Conservation (phyloP, 2,329 filamentous ascomycete genomes). For the Reticulascus tulasneorum region DNA sequence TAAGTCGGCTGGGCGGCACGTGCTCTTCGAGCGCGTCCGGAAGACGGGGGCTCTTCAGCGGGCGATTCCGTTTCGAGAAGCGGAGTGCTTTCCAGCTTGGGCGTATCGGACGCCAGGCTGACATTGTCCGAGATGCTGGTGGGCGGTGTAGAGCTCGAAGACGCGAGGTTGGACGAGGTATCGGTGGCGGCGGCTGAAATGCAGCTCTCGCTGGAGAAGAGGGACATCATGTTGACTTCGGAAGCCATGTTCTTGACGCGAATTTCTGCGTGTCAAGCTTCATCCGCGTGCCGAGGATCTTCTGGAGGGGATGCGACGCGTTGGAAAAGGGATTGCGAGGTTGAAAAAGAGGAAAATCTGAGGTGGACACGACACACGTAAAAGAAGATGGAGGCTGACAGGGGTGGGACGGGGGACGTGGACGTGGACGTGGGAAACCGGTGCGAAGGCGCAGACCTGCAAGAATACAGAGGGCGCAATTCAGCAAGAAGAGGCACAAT, state of each 20-base stretch:
- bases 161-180: slow-evolving; percentile 49
- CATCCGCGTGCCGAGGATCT: not conserved
- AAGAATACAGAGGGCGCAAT: too few species aligned
- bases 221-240: slow-evolving; percentile 25
- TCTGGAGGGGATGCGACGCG: slow-evolving; percentile 11
- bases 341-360: slow-evolving; percentile 5
- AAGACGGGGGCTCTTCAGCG: slow-evolving; percentile 20
- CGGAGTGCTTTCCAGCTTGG: slow-evolving; percentile 28
- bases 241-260: slow-evolving; percentile 12
- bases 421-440: slow-evolving; percentile 1
- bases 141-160: slow-evolving; percentile 59
- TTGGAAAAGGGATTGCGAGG: slow-evolving; percentile 6
- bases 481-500: too few species aligned
- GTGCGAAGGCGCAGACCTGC: too few species aligned
- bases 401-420: slow-evolving; percentile 2
- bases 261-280: slow-evolving; percentile 4
- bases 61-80: slow-evolving; percentile 12
- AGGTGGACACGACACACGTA: slow-evolving; percentile 8
- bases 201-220: slow-evolving; percentile 24
- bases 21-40: slow-evolving; percentile 49
- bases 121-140: slow-evolving; percentile 61
- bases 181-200: slow-evolving; percentile 29
- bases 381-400: slow-evolving; percentile 10
- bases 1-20: slow-evolving; percentile 58
- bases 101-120: slow-evolving; percentile 48